Base-by-base conservation (phyloP, 306 rosid species). In the Fragaria ananassa region DNA sequence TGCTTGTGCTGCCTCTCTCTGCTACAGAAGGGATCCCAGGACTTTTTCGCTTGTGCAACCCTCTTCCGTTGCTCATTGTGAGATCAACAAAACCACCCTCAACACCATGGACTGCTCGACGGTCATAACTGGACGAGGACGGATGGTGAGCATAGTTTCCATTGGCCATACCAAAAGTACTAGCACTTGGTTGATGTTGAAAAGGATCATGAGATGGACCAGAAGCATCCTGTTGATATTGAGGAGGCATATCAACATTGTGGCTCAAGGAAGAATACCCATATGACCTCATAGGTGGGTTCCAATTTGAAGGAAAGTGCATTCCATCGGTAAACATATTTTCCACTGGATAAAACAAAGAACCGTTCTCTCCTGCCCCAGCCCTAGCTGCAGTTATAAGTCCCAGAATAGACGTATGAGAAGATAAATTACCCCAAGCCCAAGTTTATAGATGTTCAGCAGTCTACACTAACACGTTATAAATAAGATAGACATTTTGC, bases 1-100 rank as follows among this genome's bases (percentile, higher is more conserved):
- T 86, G 80, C 96, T 93, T 46, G 93, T 44, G 82, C 93, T 80
- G 78, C 96, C 97, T 85, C 92, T 87, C 85, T 92, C 97, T 70
- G 78, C 74, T 35, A 81, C 86, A 65, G 93, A 78, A 67, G 91
- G 90, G 80, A 87, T 82, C 79, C 92, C 97, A 57, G 97, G 93
- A 80, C 92, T 90, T 86, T 93, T 93, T 1, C 96, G 84, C 85
- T 93, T 93, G 86, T 89, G 91, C 84, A 85, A 89, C 42, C 89
- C 96, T 80, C 87, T 85, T 79, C 89, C 96, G 27, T 74, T 93
- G 78, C 88, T 90, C 87, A 89, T 66, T 56, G 96, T 87, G 72
- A 83, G 91, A 89, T 93, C 97, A 78, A 82, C 78, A 72, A 84
- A 87, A 79, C 89, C 82, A 78, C 85, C 85, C 79, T 93, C 96